These are phyloP conservation scores for thale cress (Arabidopsis thaliana) DNA, from an alignment of 345 rosid genomes.

Conservation along the genomic window DNA sequence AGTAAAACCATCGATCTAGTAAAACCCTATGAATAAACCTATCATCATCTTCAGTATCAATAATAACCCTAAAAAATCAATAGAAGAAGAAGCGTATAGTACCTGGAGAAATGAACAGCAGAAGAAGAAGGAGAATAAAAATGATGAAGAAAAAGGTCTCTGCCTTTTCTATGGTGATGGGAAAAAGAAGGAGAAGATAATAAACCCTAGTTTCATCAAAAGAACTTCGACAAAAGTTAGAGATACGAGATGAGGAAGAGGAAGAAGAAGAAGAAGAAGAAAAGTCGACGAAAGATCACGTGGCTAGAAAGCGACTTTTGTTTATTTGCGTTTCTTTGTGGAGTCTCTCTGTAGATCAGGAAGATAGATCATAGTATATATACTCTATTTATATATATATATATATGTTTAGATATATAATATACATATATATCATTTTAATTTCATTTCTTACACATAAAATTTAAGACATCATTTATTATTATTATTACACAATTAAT, in stretches of 20 bases:
- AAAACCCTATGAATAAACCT: background rate
- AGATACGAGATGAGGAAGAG: constrained; percentile 27
- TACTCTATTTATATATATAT: constrained; percentile 4
- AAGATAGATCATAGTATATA: constrained; percentile 4
- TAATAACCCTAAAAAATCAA: background rate
- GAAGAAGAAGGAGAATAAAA: constrained; percentile 12
- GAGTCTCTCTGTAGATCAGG: constrained; percentile 46
- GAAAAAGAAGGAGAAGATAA: constrained; percentile 13
- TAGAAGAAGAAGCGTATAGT: background rate
- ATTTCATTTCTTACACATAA: background rate
- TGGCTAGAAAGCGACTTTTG: constrained; percentile 48
- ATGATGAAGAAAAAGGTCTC: background rate
- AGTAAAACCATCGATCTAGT: constrained; percentile 30
- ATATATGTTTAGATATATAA: background rate
- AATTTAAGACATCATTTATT: background rate
- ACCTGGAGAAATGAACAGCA: constrained; percentile 32
- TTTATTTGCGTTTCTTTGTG: constrained; percentile 42
- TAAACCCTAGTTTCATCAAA: constrained; percentile 43
- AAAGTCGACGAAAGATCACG: constrained; percentile 49
- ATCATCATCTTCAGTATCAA: background rate
- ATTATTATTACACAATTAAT: background rate
- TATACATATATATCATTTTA: background rate
- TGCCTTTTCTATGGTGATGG: constrained; percentile 7
- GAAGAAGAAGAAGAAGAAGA: constrained; percentile 30
- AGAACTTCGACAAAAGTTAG: constrained; percentile 2